These are phyloP conservation scores for Apophysomyces variabilis DNA, from an alignment of 371 early-diverging fungal genomes.

Conservation along the genomic window DNA sequence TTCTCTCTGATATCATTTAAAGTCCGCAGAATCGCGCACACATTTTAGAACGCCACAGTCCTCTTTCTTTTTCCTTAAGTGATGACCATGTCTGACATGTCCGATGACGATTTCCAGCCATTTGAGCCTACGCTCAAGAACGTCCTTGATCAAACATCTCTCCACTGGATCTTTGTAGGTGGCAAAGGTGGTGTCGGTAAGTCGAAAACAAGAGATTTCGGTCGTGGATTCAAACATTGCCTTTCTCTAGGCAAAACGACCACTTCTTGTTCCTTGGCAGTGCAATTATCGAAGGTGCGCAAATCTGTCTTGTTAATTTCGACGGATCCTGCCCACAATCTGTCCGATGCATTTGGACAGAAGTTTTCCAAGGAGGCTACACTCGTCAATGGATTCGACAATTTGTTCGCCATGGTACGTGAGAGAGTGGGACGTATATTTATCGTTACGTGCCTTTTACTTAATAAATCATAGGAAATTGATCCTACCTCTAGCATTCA, in stretches of 20 bases:
- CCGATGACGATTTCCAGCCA: slow-evolving; percentile 67
- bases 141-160: slow-evolving; percentile 91
- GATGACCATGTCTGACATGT: slow-evolving; percentile 50
- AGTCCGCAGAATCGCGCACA: background rate
- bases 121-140: slow-evolving; percentile 91
- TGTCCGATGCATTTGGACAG: slow-evolving; percentile 98
- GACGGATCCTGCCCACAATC: slow-evolving; percentile 98
- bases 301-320: slow-evolving; percentile 96
- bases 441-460: no score
- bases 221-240: background rate
- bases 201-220: slow-evolving; percentile 14
- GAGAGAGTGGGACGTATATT: background rate
- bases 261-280: slow-evolving; percentile 84
- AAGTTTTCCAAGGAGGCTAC: slow-evolving; percentile 97
- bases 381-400: slow-evolving; percentile 92
- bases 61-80: slow-evolving; percentile 2
- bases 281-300: slow-evolving; percentile 89
- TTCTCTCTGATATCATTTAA: background rate
- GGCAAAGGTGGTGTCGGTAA: slow-evolving; percentile 99
- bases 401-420: slow-evolving; percentile 94
- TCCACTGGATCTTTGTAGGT: slow-evolving; percentile 98
- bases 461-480: slow-evolving; percentile 77
- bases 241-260: slow-evolving; percentile 63
- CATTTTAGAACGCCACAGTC: background rate
- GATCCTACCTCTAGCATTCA: slow-evolving; percentile 96